Evolutionary conservation across 441 rosid genomes (phyloP), one percentile per base, ranked within the genome.

Genomic region (Daphne laureola): DNA sequence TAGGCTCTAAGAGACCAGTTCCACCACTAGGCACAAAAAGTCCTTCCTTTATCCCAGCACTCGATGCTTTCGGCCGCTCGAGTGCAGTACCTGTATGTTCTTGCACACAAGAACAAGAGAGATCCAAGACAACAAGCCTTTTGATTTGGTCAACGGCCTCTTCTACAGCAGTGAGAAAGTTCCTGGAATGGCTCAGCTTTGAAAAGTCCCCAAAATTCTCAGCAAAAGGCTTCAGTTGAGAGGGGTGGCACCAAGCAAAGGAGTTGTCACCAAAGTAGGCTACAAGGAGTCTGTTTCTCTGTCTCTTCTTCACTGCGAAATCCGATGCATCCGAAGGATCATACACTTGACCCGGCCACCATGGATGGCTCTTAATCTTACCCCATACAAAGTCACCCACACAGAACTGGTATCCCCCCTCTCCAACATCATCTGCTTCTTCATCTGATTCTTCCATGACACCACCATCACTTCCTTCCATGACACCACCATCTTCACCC

Each of bases 281-380:
- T 46, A 87, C 96, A 45, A 91, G 95, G 17, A 82, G 55, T 63
- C 73, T 82, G 54, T 76, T 84, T 18, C 57, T 77, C 51, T 59
- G 77, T 60, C 70, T 78, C 17, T 72, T 61, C 78, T 78, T 82
- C 46, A 62, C 60, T 1, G 96, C 93, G 58, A 59, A 66, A 25
- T 83, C 78, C 3, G 96, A 87, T 40, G 95, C 95, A 75, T 77
- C 64, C 0, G 61, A 56, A 8, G 83, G 67, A 74, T 86, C 83
- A 57, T 83, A 86, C 50, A 91, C 49, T 83, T 78, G 79, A 40
- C 93, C 96, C 0, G 98, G 93, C 98, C 96, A 91, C 93, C 95
- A 91, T 48, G 87, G 88, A 55, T 91, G 84, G 55, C 76, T 67
- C 68, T 69, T 85, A 49, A 76, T 75, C 70, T 82, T 80, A 46